Base-by-base conservation (phyloP, 129 eudicot species). In the Silybum marianum region DNA sequence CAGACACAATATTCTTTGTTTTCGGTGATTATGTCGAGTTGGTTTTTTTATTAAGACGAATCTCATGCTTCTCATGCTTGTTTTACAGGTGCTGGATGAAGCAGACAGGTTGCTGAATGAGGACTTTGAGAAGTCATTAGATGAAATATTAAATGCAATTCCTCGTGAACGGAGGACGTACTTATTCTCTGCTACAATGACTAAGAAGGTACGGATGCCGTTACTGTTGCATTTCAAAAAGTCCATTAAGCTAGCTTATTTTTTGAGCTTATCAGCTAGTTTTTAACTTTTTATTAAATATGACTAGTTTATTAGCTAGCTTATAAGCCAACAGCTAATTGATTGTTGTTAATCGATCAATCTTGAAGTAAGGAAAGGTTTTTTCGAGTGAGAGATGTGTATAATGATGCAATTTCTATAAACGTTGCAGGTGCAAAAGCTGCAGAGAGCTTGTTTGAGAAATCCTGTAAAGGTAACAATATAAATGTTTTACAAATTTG, bases 171-270 rank as follows among this genome's bases (percentile, higher is more conserved):
- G 98, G 40, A 91, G 83, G 73, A 96, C 99, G 16, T 96, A 84
- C 86, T 78, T 96, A 30, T 96, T 91, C 74, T 93, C 99, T 71
- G 98, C 97, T 58, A 93, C 99, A n/a, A 93, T 96, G 97, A 93
- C 98, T 16, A 91, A 89, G 82, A 96, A 93, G 88, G 97, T 93
- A 73, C 7, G 80, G 65, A 11, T 69, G 21, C 12, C 60, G 44
- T 78, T n/a, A 24, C 63, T 54, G 69, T 40, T 2, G 39, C 23
- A 28, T 54, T 30, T 72, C 7, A 30, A 16, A 44, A 14, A 10
- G 2, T 69, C 30, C 30, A 18, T 16, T 16, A 16, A 51, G 22
- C 63, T 14, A 51, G 21, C 22, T 51, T 51, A 40, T 40, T 40
- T 40, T 40, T 51, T 16, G 18, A 51, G 22, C 63, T 51, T 51